phyloP scores from a whole-genome alignment of 495 filamentous ascomycete species.

The Trichoderma gamsii region DNA sequence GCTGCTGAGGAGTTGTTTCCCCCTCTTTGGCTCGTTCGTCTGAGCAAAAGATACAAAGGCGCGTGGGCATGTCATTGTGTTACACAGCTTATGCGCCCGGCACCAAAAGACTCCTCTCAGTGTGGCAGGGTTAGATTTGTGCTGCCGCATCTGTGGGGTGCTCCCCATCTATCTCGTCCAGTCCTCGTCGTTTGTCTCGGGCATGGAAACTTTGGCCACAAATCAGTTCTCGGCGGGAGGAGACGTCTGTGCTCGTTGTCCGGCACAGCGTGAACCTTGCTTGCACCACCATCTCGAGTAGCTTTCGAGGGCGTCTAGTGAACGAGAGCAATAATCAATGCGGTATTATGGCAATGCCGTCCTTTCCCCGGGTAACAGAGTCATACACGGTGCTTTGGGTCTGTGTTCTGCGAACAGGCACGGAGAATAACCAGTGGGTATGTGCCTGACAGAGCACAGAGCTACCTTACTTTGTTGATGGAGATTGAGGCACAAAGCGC shows the following conservation, averaged over 20 bases:
- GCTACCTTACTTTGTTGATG: not conserved
- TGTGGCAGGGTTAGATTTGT: conserved; percentile 4
- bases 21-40: not conserved
- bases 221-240: not conserved
- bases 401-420: not conserved
- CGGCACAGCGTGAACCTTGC: not conserved
- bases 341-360: not conserved
- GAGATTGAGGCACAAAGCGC: too few species aligned
- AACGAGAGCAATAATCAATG: not conserved
- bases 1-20: not conserved
- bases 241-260: not conserved
- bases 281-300: not conserved
- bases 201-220: not conserved
- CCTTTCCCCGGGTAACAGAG: too few species aligned
- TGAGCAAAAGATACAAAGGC: not conserved
- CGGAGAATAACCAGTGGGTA: not conserved
- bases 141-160: not conserved
- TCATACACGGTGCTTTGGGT: not conserved
- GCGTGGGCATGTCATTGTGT: not conserved
- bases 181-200: not conserved
- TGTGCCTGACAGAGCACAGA: not conserved
- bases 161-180: not conserved
- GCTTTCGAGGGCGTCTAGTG: not conserved
- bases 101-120: not conserved
- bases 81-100: not conserved